Conservation (phyloP, 768 basidiomycete genomes). For the Clavulina sp. region DNA sequence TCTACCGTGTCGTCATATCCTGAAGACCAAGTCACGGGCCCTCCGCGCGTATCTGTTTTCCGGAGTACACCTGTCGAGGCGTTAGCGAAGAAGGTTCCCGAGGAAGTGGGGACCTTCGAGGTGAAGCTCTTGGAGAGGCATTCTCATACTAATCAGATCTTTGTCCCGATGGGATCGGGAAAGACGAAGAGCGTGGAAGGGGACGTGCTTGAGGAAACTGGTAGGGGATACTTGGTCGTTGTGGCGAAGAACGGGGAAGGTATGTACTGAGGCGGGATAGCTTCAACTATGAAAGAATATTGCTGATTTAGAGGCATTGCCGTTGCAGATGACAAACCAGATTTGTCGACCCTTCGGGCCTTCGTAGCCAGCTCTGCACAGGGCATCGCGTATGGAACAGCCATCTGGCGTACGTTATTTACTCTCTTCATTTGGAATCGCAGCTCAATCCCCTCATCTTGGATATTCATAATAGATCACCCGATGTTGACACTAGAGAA, state of each 20-base stretch:
- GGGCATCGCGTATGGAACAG: conserved; percentile 69
- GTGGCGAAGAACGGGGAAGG: conserved; percentile 59
- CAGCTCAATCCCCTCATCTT: neutral
- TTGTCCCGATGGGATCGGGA: conserved; percentile 76
- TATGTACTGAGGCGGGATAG: conserved; percentile 5
- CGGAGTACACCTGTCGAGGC: conserved; percentile 47
- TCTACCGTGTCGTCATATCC: conserved; percentile 54
- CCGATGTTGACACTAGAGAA: conserved; percentile 71
- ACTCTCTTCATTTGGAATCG: neutral
- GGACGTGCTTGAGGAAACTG: conserved; percentile 29
- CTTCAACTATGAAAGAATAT: neutral
- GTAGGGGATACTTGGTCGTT: conserved; percentile 57
- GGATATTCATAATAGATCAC: conserved; percentile 44
- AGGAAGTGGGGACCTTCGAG: conserved; percentile 20
- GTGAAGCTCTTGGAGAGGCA: conserved; percentile 78
- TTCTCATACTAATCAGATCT: conserved; percentile 75
- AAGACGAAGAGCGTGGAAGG: conserved; percentile 23
- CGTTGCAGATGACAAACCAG: conserved; percentile 48
- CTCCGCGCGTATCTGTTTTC: conserved; percentile 65
- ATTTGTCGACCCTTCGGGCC: conserved; percentile 54
- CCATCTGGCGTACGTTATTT: conserved; percentile 70
- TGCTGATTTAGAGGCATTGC: neutral
- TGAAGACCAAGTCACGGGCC: conserved; percentile 26
- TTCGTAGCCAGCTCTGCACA: conserved; percentile 70
- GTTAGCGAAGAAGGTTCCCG: conserved; percentile 23